These are phyloP conservation scores for Ensete glaucum DNA, from an alignment of 176 grass and related monocot species.

Conservation along the genomic window DNA sequence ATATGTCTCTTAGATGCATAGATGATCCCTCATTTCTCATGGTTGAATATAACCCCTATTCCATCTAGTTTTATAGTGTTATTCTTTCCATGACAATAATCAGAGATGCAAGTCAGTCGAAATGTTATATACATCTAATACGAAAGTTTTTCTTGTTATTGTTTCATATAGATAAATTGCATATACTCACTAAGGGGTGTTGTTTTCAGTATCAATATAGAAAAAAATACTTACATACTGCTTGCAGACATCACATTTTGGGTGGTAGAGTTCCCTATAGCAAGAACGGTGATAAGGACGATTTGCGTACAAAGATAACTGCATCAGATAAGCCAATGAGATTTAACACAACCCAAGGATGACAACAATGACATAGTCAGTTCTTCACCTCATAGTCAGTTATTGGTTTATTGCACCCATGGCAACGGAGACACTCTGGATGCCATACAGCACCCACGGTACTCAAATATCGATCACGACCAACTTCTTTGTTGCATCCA, in stretches of 20 bases:
- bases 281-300: conserved; percentile 72
- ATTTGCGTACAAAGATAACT: conserved; percentile 63
- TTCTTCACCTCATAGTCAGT: conserved; percentile 71
- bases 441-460: conserved; percentile 80
- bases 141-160: not conserved
- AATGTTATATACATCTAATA: not conserved
- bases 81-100: not conserved
- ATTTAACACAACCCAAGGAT: conserved; percentile 17
- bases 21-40: not conserved
- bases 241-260: conserved; percentile 91
- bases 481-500: conserved; percentile 61
- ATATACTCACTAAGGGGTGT: not conserved
- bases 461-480: conserved; percentile 53
- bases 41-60: not conserved
- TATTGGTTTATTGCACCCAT: conserved; percentile 58
- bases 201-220: conserved; percentile 9
- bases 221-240: conserved; percentile 45
- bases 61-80: not conserved
- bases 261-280: conserved; percentile 59
- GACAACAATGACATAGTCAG: conserved; percentile 1
- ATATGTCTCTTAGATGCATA: not conserved
- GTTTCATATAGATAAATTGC: no score
- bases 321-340: conserved; percentile 3
- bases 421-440: conserved; percentile 65
- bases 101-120: not conserved